Base-by-base conservation (phyloP, 768 basidiomycete species). In the Lenzites betulinus region DNA sequence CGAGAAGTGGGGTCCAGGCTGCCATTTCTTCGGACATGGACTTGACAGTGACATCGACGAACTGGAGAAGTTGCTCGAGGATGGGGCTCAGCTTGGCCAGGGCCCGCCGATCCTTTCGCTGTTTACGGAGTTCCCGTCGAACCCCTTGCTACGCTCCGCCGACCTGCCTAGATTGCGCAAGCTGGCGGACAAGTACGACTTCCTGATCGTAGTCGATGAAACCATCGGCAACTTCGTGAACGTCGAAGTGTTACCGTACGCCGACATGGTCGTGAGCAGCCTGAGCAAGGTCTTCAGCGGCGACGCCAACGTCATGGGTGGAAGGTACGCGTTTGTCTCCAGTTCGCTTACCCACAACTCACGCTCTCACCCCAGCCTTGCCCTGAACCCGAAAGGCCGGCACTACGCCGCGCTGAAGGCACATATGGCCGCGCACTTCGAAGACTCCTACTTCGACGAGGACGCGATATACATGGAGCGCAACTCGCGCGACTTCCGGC, bases 401-500 rank as follows among this genome's bases (percentile, higher is more conserved):
- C 82, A 90, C 68, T 95, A 96, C 71, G 51, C 74, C 0, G 60
- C 75, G 1, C 82, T 99, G 48, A 93, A 90, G 67, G 68, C 75
- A 0, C 75, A 85, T 48, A 77, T 93, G 67, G 68, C 74, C 8
- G 64, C 77, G 8, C 76, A 72, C 7, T 98, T 87, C 73, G 92
- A 96, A 71, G 95, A 99, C 70, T 76, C 78, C 23, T 98, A 93
- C 76, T 98, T 89, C 65, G 81, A 85, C 68, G 92, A 95, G 71
- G 96, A 99, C 69, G 94, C 92, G 42, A 85, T 98, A 57, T 96
- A 87, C 79, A 91, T 99, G 90, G 96, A 99, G 71, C 90, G 95
- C 65, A 99, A 99, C 76, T 98, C 96, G 18, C 92, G 96, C 51
- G 88, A 97, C 75, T 98, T 96, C 78, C 75, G 81, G 52, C 79